Evolutionary conservation across 2,329 filamentous ascomycete genomes (phyloP).

Genomic region (Blastomyces percursus): DNA sequence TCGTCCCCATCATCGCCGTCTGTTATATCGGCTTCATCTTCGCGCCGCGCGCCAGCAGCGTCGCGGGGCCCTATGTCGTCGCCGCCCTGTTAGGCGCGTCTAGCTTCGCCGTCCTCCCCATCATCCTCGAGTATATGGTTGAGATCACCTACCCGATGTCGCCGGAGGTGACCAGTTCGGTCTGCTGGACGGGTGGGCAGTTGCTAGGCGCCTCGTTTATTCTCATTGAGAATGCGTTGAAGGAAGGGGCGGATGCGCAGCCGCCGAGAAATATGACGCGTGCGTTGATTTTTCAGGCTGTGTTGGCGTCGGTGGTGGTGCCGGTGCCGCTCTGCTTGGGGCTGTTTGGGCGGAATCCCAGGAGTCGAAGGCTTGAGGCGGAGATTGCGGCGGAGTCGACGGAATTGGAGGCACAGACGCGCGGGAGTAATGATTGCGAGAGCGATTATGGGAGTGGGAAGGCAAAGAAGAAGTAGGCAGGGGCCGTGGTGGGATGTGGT

Average conservation of each 20-base stretch:
- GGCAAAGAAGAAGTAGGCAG: background rate
- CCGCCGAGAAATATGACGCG: conserved; percentile 63
- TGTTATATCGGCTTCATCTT: conserved; percentile 70
- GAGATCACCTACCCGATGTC: conserved; percentile 79
- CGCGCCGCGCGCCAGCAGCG: conserved; percentile 52
- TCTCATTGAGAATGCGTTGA: conserved; percentile 65
- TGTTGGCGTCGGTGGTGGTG: conserved; percentile 53
- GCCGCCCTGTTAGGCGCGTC: conserved; percentile 67
- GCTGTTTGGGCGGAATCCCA: conserved; percentile 49
- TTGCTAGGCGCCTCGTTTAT: conserved; percentile 77
- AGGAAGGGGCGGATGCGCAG: conserved; percentile 36
- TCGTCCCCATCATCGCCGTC: conserved; percentile 63
- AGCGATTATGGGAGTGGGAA: background rate
- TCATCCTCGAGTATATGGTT: conserved; percentile 75
- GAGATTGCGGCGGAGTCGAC: conserved; percentile 18
- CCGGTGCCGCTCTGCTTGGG: conserved; percentile 61
- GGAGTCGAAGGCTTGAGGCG: conserved; percentile 30
- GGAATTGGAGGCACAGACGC: background rate
- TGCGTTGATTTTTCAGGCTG: conserved; percentile 68
- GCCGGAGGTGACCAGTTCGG: conserved; percentile 71
- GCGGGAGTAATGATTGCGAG: background rate
- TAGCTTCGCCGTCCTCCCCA: conserved; percentile 68
- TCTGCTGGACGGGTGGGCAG: conserved; percentile 82
- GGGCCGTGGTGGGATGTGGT: background rate
- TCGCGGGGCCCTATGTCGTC: conserved; percentile 56